phyloP scores from a whole-genome alignment of 805 yeast genomes.

The Candida hungchunana region DNA sequence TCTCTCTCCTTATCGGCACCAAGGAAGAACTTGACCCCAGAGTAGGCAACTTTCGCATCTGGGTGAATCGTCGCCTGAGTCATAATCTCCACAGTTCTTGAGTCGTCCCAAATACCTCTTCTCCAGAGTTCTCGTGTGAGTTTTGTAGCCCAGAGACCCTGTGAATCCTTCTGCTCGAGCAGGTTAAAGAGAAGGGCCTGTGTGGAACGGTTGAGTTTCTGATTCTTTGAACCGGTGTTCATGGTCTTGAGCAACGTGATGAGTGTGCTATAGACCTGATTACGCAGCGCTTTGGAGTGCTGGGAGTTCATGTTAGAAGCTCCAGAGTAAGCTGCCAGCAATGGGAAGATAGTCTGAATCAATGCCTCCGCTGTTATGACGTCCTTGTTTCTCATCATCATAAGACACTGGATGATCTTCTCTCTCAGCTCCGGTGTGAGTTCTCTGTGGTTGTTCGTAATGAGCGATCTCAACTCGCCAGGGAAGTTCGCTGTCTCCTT shows the following conservation, averaged over 20 bases:
- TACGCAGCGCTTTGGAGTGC: conserved; percentile 78
- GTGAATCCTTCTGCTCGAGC: conserved; percentile 72
- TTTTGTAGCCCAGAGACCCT: conserved; percentile 95
- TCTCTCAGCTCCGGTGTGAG: conserved; percentile 84
- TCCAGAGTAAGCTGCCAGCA: conserved; percentile 64
- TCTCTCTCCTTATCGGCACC: conserved; percentile 96
- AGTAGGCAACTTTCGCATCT: conserved; percentile 78
- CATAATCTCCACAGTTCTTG: conserved; percentile 96
- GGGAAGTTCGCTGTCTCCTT: conserved; percentile 85
- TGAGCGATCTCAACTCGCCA: conserved; percentile 63
- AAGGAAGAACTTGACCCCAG: conserved; percentile 87
- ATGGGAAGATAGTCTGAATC: conserved; percentile 85
- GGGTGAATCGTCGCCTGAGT: conserved; percentile 89
- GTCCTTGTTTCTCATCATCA: conserved; percentile 85
- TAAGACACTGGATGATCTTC: conserved; percentile 83
- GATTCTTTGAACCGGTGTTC: conserved; percentile 86
- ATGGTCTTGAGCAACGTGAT: conserved; percentile 75
- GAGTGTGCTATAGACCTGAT: conserved; percentile 75
- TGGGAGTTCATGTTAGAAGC: conserved; percentile 41
- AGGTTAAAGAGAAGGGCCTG: conserved; percentile 90
- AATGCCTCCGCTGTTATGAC: conserved; percentile 74
- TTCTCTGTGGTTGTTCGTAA: conserved; percentile 73
- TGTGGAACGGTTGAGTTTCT: conserved; percentile 81
- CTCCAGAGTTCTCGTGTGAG: conserved; percentile 95
- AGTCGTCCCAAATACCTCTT: conserved; percentile 97